Evolutionary conservation across 371 early-diverging fungal genomes (phyloP).

Genomic region (Lichtheimia corymbifera): DNA sequence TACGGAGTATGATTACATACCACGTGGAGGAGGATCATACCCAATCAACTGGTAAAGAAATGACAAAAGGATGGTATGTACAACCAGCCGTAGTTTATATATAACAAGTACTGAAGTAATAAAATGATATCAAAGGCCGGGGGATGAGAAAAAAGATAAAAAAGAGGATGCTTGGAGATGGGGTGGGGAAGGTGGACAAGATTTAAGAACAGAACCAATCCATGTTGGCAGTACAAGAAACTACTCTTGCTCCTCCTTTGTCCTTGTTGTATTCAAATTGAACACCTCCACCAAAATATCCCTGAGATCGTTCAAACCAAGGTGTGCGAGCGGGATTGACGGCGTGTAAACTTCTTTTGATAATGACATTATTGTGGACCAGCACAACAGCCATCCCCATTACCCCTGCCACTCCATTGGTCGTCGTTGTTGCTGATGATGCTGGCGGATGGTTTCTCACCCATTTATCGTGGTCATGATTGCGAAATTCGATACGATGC

Average conservation of each 20-base stretch:
- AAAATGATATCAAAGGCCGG: not conserved
- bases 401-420: not conserved
- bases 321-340: slow-evolving; percentile 11
- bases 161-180: not conserved
- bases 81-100: not conserved
- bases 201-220: slow-evolving; percentile 13
- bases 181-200: not conserved
- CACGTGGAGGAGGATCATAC: slow-evolving; percentile 9
- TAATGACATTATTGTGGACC: slow-evolving; percentile 9
- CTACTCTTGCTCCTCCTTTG: not conserved
- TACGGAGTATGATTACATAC: too few relatives aligned
- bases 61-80: not conserved
- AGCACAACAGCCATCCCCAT: slow-evolving; percentile 12
- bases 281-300: slow-evolving; percentile 11
- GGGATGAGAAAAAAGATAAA: not conserved
- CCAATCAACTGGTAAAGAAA: not conserved
- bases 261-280: not conserved
- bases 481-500: not conserved
- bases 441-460: not conserved
- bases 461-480: not conserved
- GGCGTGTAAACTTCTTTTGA: slow-evolving; percentile 15
- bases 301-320: slow-evolving; percentile 3
- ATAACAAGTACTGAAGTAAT: not conserved
- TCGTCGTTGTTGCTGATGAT: too few relatives aligned
- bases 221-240: slow-evolving; percentile 5